Evolutionary conservation across 805 yeast species (phyloP), one percentile per base, ranked within the genome.

Genomic region (Starmerella apis): DNA sequence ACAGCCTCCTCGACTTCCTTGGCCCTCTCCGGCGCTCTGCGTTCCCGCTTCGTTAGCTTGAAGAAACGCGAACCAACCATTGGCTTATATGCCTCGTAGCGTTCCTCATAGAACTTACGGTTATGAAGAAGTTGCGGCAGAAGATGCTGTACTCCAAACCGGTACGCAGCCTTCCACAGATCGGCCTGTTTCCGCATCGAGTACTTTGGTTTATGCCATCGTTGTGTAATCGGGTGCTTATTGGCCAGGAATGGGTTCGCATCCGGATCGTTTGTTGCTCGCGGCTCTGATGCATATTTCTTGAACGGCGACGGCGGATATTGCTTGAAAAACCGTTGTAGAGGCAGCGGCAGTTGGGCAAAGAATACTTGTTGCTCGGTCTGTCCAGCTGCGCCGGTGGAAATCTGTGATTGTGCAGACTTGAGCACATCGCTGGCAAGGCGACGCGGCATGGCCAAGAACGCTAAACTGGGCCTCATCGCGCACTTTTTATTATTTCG

Each of bases 241-340:
- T 86, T 87, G 22, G 94, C 81, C 49, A 86, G 66, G 65, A 88
- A 88, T 47, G 96, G 96, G 66, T 88, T 88, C 58, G 87, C 83
- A 53, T 77, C 76, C 20, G 76, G 73, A 44, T 86, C 88, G 44
- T 68, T 69, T 20, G 84, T 79, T 25, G 77, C 68, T 1, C 84
- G 76, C 46, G 94, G 83, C 54, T 72, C 74, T 2, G 72, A 67
- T 4, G 85, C 71, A 65, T 86, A 88, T 57, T 74, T 64, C 18
- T 75, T 74, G 66, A 78, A 79, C n/a, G 87, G 90, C 20, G 81
- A 69, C 8, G 96, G 96, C 28, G 96, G 96, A 62, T 78, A 85
- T 64, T 78, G 81, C 45, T 77, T 72, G 69, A 88, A 87, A 67
- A 87, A 88, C 56, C 69, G 75, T 63, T 79, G 82, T 30, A 87